Evolutionary conservation across 2,329 filamentous ascomycete species (phyloP), one percentile per base, ranked within the genome.

Genomic region (Sporothrix curviconia): DNA sequence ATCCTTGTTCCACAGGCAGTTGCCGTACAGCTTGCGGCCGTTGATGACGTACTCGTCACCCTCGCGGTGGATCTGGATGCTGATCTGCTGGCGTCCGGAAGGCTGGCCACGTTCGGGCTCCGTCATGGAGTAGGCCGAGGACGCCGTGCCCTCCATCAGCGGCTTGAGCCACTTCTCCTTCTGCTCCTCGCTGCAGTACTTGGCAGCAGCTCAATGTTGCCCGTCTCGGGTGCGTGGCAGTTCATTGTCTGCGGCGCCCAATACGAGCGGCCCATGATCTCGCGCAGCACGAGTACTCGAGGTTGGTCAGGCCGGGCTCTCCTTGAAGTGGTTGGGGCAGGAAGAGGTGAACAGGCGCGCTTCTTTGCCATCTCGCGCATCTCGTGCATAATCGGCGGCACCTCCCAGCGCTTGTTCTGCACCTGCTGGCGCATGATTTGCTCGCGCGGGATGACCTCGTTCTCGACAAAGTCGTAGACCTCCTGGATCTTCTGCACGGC

Each of bases 1-100:
- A 66, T 92, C 83, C 58, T 87, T 88, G 74, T 97, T 94, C 58
- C 94, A 94, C 22, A 92, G 91, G 64, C 94, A 94, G 62, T 90
- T 95, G 32, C 90, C 95, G 92, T 94, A 99, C 92, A 94, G 97
- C 90, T 99, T 99, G 84, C 92, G 66, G 58, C 92, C 94, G 68
- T 97, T 96, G 56, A 99, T 79, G n/a, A 97, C 84, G 69, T 94
- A 96, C 66, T 94, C 84, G 67, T 94, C 84, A 11, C 92, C 92
- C 63, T 96, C 90, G 58, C 82, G 84, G 64, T 77, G 81, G 70
- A 99, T 96, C 59, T 79, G 82, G 69, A 99, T 78, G 74, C 91
- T 80, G 63, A 96, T 96, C 70, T 99, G 97, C 58, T 95, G 5
- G 94, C 94, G 76, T 97, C 92, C 50, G 87, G n/a, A n/a, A n/a